Percentiles rank a stretch among this genome's conserved stretches.
Conservation (phyloP, 1,284 basidiomycete genomes). For the Exsudoporus floridanus region DNA sequence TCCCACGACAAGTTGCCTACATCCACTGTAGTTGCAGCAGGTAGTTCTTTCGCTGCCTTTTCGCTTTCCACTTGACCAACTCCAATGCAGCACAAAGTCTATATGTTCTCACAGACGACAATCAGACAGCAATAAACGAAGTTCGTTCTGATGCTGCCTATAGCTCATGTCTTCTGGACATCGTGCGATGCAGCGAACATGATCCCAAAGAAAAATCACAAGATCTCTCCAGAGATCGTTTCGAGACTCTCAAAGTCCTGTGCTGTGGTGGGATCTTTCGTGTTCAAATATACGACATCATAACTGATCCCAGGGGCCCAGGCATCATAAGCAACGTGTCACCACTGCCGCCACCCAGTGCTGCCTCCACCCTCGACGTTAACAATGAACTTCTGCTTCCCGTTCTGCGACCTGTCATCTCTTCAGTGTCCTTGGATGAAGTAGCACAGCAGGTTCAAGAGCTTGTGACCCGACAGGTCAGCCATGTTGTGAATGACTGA, state of each 20-base stretch:
- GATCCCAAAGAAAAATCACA: conserved; percentile 45
- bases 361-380: conserved; percentile 63
- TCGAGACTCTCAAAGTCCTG: conserved; percentile 64
- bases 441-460: conserved; percentile 52
- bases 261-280: conserved; percentile 56
- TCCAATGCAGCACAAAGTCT: conserved; percentile 73
- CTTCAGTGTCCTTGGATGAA: conserved; percentile 59
- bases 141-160: conserved; percentile 63
- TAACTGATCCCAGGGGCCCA: conserved; percentile 27
- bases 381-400: conserved; percentile 74
- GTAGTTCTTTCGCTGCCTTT: conserved; percentile 40
- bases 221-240: conserved; percentile 46
- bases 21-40: conserved; percentile 74
- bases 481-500: conserved; percentile 12
- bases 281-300: not conserved
- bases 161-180: conserved; percentile 68
- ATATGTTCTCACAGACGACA: conserved; percentile 89
- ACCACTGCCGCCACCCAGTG: conserved; percentile 66
- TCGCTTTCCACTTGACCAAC: conserved; percentile 1
- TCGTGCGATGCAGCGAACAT: conserved; percentile 48
- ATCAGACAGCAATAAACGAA: conserved; percentile 63
- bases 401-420: conserved; percentile 66
- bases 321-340: conserved; percentile 77
- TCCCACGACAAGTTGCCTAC: conserved; percentile 66
- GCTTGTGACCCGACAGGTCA: conserved; percentile 56